Base-by-base conservation (phyloP, 2,329 filamentous ascomycete genomes). In the Stagonosporopsis rhizophila region DNA sequence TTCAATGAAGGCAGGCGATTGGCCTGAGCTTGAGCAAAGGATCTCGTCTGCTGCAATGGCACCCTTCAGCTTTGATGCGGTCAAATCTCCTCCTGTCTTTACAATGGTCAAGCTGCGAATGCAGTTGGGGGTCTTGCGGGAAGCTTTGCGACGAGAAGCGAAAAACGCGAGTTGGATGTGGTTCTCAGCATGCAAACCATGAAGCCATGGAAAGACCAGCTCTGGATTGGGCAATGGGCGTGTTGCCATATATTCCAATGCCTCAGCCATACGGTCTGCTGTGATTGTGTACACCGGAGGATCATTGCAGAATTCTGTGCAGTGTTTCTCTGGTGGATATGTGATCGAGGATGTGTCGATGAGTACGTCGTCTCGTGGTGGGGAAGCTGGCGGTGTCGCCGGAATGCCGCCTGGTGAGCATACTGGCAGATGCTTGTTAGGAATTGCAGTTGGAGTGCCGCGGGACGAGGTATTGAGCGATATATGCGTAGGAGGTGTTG, bases 131-230 rank as follows among this genome's bases (percentile, higher is more conserved):
- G 87, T 87, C 64, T 84, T 88, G 42, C 90, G 83, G 46, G 89
- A 77, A n/a, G 85, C 81, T 58, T 87, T 89, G 68, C 88, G 88
- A 59, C 91, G 86, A 23, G 90, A 88, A 47, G 88, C 87, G 75
- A 99, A 98, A 80, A 97, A 98, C 6, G 90, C 86, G 59, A 95
- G 84, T 71, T 99, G 95, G 50, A 96, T 84, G 58, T 91, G 87
- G 71, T 99, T 99, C 59, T 89, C 86, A 0, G 91, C 88, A 70
- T 98, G 93, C 37, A 98, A 80, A 22, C 95, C 95, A 78, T 99
- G 95, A 22, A 97, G 82, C 95, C 95, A 99, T 2, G 95, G 95
- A 70, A 98, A 99, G 59, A 98, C 91, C 58, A 87, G 83, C n/a
- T 89, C 85, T 0, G 95, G 87, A 52, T 94, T 87, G 6, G 95